Conservation (phyloP, 495 filamentous ascomycete genomes). For the Geoglossum glabrum region DNA sequence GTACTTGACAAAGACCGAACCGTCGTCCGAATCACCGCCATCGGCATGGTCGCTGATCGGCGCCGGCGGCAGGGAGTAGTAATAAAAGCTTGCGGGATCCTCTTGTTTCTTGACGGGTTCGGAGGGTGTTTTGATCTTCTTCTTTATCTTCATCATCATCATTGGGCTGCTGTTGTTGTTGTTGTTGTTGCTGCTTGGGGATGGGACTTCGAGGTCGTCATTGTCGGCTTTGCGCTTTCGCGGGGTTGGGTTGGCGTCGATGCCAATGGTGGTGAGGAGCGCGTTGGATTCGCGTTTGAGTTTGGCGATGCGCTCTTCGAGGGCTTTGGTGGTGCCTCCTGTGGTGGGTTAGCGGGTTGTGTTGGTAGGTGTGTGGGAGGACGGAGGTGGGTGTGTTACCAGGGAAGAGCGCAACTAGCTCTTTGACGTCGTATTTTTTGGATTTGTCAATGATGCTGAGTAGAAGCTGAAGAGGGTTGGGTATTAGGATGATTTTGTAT, state of each 20-base stretch:
- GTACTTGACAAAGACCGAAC: too few relatives aligned
- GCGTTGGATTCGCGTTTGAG: constrained; percentile 7
- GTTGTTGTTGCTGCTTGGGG: too few relatives aligned
- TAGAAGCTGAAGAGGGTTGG: not conserved
- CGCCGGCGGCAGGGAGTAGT: too few relatives aligned
- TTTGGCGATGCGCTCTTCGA: not conserved
- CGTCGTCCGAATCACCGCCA: too few relatives aligned
- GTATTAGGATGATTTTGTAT: not conserved
- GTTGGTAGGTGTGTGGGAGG: not conserved
- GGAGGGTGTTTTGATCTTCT: too few relatives aligned
- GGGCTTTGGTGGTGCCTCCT: not conserved
- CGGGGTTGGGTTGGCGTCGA: not conserved
- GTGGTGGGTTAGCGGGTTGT: not conserved
- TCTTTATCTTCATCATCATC: too few relatives aligned
- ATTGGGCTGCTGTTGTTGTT: too few relatives aligned
- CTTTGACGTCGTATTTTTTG: not conserved
- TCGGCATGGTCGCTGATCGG: too few relatives aligned
- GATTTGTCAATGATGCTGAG: not conserved
- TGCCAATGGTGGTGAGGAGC: constrained; percentile 1
- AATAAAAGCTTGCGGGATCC: too few relatives aligned
- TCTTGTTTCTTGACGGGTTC: too few relatives aligned
- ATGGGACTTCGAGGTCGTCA: too few relatives aligned
- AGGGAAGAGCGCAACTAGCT: not conserved
- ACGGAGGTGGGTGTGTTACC: not conserved
- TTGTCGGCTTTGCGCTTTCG: not conserved